Evolutionary conservation across 129 eudicot genomes (phyloP).

Genomic region (Tagetes erecta): DNA sequence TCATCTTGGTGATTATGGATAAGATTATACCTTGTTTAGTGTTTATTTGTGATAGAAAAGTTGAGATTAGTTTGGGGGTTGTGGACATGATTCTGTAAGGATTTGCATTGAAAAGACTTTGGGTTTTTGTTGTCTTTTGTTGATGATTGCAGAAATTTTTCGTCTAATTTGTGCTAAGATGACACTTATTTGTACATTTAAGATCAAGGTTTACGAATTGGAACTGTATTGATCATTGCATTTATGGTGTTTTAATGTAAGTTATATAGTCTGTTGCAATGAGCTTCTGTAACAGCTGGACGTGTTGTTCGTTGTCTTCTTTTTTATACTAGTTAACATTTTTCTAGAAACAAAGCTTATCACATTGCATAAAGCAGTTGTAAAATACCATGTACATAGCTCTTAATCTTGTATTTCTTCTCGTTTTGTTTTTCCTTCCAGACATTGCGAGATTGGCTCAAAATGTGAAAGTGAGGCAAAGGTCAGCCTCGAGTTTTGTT

Average conservation of each 20-base stretch:
- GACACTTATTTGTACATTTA: conserved; percentile 10
- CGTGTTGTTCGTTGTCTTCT: not conserved
- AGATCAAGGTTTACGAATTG: not conserved
- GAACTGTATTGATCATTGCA: not conserved
- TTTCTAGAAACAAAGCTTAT: conserved; percentile 11
- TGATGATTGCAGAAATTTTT: not conserved
- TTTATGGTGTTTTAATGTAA: not conserved
- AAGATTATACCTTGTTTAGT: not conserved
- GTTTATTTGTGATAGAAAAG: not conserved
- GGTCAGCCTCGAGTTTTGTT: conserved; percentile 49
- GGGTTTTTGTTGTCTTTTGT: not conserved
- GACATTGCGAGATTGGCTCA: conserved; percentile 92
- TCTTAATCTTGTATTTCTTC: conserved; percentile 24
- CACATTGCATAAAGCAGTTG: not conserved
- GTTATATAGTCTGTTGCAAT: not conserved
- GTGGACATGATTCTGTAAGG: not conserved
- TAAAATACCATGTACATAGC: not conserved
- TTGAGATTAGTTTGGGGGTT: not conserved
- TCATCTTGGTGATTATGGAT: not conserved
- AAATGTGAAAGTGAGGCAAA: conserved; percentile 96
- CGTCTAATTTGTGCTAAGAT: conserved; percentile 4
- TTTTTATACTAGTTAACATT: not conserved
- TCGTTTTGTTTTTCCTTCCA: conserved; percentile 43
- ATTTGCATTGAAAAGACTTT: not conserved
- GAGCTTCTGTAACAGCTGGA: not conserved